Conservation (phyloP, 2,329 filamentous ascomycete genomes). For the Penicillium crustosum region DNA sequence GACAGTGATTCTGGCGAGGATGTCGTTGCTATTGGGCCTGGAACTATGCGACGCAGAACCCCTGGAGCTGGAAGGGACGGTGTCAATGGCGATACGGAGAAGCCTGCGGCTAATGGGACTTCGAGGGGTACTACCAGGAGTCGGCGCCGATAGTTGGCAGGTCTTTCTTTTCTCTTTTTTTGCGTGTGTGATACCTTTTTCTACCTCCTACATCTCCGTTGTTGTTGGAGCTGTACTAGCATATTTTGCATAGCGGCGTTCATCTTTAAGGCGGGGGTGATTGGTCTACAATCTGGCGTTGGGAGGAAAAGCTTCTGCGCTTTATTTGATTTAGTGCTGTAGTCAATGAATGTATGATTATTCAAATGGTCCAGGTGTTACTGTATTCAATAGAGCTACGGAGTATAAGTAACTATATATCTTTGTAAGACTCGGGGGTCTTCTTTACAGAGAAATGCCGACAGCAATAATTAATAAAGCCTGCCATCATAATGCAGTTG, state of each 20-base stretch:
- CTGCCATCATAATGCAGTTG: not conserved
- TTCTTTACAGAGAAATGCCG: not conserved
- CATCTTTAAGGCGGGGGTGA: not conserved
- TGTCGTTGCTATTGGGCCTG: conserved; percentile 64
- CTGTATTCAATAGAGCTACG: not conserved
- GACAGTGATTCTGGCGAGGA: conserved; percentile 97
- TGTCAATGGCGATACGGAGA: conserved; percentile 31
- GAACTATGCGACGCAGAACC: conserved; percentile 85
- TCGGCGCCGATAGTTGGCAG: conserved; percentile 31
- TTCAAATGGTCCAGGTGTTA: not conserved
- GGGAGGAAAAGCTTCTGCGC: not conserved
- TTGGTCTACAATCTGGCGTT: not conserved
- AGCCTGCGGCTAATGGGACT: conserved; percentile 27
- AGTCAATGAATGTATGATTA: not conserved
- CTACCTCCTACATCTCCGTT: not conserved
- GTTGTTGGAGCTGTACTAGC: not conserved
- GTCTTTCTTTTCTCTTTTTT: not conserved
- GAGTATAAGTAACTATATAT: not conserved
- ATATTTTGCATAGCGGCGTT: conserved; percentile 3
- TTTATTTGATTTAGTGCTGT: not conserved
- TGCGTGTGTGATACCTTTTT: not conserved
- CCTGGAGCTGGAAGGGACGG: conserved; percentile 71
- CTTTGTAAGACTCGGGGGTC: not conserved
- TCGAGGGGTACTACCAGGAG: conserved; percentile 26
- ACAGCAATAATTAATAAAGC: not conserved